phyloP scores from a whole-genome alignment of 805 yeast species.

The Candida broadrunensis region DNA sequence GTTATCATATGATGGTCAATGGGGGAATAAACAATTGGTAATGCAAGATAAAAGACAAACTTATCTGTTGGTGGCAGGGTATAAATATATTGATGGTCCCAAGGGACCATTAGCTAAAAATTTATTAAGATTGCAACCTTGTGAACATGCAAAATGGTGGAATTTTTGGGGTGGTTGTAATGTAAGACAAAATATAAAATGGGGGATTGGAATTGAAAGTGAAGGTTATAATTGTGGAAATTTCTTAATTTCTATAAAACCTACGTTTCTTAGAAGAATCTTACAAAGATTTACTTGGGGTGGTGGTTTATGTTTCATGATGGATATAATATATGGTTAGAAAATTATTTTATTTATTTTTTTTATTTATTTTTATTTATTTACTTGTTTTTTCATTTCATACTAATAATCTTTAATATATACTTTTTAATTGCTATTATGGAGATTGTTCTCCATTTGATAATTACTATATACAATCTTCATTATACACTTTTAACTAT shows the following conservation, averaged over 20 bases:
- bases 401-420: too few species aligned
- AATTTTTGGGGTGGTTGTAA: conserved; percentile 82
- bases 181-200: conserved; percentile 65
- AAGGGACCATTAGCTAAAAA: conserved; percentile 84
- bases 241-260: conserved; percentile 51
- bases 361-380: too few species aligned
- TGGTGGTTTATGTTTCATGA: conserved; percentile 55
- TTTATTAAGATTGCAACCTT: conserved; percentile 63
- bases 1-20: conserved; percentile 76
- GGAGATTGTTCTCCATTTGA: too few species aligned
- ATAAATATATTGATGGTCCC: conserved; percentile 92
- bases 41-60: conserved; percentile 74
- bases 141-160: conserved; percentile 93
- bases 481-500: too few species aligned
- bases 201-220: conserved; percentile 86
- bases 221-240: conserved; percentile 85
- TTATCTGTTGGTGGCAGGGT: conserved; percentile 81
- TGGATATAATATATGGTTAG: conserved; percentile 49
- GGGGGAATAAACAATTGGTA: conserved; percentile 83
- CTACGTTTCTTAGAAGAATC: conserved; percentile 46
- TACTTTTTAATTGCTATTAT: too few species aligned
- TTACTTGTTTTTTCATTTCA: too few species aligned
- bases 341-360: not conserved
- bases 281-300: conserved; percentile 57
- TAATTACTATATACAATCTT: too few species aligned